phyloP scores from a whole-genome alignment of 108 stramenopile species.

The Cyclostephanos tholiformis region DNA sequence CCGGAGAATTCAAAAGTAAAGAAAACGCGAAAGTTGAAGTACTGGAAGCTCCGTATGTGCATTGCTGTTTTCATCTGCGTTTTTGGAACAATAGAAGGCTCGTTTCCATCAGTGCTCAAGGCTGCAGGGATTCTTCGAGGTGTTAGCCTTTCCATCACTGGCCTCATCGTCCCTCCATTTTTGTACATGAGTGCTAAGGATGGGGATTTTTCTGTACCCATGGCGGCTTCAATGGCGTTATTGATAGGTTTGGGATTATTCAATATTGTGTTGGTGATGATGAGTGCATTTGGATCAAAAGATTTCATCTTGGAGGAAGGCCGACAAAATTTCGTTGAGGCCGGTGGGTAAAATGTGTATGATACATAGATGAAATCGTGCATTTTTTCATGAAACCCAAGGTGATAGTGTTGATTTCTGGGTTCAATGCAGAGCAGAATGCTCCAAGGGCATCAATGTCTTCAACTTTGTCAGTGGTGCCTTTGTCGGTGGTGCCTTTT shows the following conservation, averaged over 20 bases:
- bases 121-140: slow-evolving; percentile 46
- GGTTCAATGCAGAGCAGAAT: too few species aligned
- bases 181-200: slow-evolving; percentile 55
- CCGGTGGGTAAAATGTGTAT: neutral
- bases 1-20: slow-evolving; percentile 18
- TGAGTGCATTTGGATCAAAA: slow-evolving; percentile 50
- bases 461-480: too few species aligned
- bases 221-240: slow-evolving; percentile 48
- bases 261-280: slow-evolving; percentile 47
- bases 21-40: slow-evolving; percentile 35
- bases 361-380: neutral
- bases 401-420: too few species aligned
- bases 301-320: slow-evolving; percentile 50
- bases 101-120: slow-evolving; percentile 38
- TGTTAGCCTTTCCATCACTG: slow-evolving; percentile 45
- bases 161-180: slow-evolving; percentile 51
- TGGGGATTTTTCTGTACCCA: slow-evolving; percentile 38
- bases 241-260: slow-evolving; percentile 48
- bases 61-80: slow-evolving; percentile 47
- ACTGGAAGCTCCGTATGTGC: slow-evolving; percentile 54
- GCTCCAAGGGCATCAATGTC: too few species aligned
- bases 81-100: slow-evolving; percentile 48
- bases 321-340: slow-evolving; percentile 21
- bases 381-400: too few species aligned
- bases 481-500: too few species aligned